Conservation (phyloP, 768 basidiomycete genomes). For the Psilocybe tampanensis region DNA sequence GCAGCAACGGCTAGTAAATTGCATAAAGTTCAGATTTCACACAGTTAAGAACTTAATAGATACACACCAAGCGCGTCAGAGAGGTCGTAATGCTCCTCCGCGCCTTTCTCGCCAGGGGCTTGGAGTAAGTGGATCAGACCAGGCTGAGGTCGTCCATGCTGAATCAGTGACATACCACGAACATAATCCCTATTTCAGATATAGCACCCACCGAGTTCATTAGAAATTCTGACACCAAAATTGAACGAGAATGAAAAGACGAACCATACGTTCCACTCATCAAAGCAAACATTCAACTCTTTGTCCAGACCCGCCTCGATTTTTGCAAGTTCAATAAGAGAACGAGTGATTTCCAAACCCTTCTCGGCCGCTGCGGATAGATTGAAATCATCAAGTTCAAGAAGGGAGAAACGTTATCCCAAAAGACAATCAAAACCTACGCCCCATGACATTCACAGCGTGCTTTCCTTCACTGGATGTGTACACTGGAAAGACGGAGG, state of each 20-base stretch:
- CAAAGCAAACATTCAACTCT: constrained; percentile 47
- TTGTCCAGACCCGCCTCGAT: constrained; percentile 39
- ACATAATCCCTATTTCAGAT: constrained; percentile 39
- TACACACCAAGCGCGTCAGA: constrained; percentile 48
- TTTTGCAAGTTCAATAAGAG: constrained; percentile 53
- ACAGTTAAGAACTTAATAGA: neutral
- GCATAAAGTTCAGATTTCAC: constrained; percentile 1
- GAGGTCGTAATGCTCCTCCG: constrained; percentile 56
- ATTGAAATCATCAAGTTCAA: neutral
- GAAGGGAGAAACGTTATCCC: too few relatives aligned
- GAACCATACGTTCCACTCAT: constrained; percentile 61
- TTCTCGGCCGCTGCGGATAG: constrained; percentile 54
- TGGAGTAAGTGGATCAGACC: neutral
- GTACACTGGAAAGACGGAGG: constrained; percentile 31
- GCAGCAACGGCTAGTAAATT: constrained; percentile 59
- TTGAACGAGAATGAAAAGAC: neutral
- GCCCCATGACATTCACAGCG: constrained; percentile 56
- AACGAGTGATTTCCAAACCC: constrained; percentile 50
- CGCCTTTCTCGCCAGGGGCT: constrained; percentile 51
- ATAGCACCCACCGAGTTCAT: neutral
- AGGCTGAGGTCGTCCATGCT: neutral
- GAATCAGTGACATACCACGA: constrained; percentile 31
- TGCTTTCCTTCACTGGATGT: constrained; percentile 46
- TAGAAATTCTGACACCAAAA: neutral
- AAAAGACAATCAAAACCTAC: constrained; percentile 30